phyloP scores from a whole-genome alignment of 257 asterid genomes.

The Solanum lignicaule region DNA sequence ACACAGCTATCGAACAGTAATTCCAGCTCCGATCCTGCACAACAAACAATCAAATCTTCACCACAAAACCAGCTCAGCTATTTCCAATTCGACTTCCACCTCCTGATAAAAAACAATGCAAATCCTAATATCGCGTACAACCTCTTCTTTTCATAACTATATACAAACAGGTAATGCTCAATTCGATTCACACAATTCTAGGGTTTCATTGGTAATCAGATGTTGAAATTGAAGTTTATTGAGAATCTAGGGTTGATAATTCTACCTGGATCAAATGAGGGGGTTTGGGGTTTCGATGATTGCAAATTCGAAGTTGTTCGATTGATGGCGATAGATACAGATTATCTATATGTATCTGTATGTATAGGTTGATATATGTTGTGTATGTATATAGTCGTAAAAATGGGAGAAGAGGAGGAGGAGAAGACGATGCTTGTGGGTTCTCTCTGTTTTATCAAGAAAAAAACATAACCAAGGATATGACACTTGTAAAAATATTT shows the following conservation, averaged over 20 bases:
- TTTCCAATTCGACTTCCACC: not conserved
- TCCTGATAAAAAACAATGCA: not conserved
- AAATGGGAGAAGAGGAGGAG: constrained; percentile 9
- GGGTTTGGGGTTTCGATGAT: constrained; percentile 11
- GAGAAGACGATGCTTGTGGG: not conserved
- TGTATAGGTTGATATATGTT: not conserved
- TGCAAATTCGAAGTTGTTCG: constrained; percentile 22
- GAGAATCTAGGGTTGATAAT: constrained; percentile 15
- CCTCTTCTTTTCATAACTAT: not conserved
- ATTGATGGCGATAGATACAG: constrained; percentile 6
- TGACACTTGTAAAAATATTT: constrained; percentile 16
- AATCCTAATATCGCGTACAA: not conserved
- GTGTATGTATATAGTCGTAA: constrained; percentile 2
- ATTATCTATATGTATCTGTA: not conserved
- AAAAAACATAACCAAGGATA: constrained; percentile 16
- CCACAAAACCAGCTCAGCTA: not conserved
- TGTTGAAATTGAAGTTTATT: constrained; percentile 8
- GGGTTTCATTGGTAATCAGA: constrained; percentile 19
- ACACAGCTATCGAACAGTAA: constrained; percentile 6
- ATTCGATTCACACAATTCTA: not conserved
- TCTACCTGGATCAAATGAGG: constrained; percentile 20
- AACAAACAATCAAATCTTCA: not conserved
- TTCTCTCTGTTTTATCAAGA: not conserved
- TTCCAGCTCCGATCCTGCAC: not conserved
- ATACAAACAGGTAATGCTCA: not conserved